Evolutionary conservation across 371 early-diverging fungal species (phyloP), one percentile per base, ranked within the genome.

Genomic region (Mortierella sp.): DNA sequence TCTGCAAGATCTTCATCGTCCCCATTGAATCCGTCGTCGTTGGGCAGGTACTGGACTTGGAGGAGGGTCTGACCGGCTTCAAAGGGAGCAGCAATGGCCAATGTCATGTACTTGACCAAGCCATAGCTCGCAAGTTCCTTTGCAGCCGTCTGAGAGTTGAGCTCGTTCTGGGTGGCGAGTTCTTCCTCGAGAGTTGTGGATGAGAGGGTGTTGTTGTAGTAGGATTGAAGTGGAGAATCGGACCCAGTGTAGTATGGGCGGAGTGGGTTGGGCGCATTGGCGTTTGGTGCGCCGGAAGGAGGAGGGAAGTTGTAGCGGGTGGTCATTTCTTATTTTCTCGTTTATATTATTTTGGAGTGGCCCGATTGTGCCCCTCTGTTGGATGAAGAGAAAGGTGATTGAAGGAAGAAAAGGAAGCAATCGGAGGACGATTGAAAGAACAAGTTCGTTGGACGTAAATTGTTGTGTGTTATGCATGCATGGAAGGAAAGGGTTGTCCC

Each of bases 11-110:
- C 81, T 21, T 74, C 40, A 9, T 67, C 74, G 62, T 83, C 83
- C 21, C 74, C 68, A 63, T 76, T 65, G 33, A 84, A 84, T 69
- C 76, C 82, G 59, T 75, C 76, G 58, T 81, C 82, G 60, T 88
- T 90, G 38, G 95, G 94, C n/a, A 93, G 70, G 74, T 93, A 93
- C 86, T 95, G 96, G 15, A 95, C 92, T 80, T 95, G 96, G 40
- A 95, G 72, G 22, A 97, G 83, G 24, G 95, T 96, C 40, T 93
- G 93, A 0, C 92, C 92, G 3, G 93, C 92, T 57, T 92, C 93
- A 71, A 95, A 93, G 0, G 96, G 97, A 4, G 91, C 91, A 9
- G 92, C 87, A 15, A 92, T 65, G 70, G 93, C 91, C 0, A 91
- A 87, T 15, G 93, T 87, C 63, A 93, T 76, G 72, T 87, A 94